Percentiles rank a stretch among this genome's conserved stretches.
Conservation (phyloP, 306 rosid genomes). For the Ammopiptanthus mongolicus region DNA sequence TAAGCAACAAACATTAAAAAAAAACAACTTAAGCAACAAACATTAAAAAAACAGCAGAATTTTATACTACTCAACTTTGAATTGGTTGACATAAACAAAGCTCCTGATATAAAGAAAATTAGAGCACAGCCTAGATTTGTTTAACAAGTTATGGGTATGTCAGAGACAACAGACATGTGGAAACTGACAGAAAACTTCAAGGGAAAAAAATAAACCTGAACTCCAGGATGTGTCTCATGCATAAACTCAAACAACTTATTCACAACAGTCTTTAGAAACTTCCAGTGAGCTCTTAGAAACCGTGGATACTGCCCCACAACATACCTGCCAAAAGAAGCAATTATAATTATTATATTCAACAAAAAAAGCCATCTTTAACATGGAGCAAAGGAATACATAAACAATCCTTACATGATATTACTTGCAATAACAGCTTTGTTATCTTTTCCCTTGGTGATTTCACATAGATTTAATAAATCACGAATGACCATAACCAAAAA, state of each 20-base stretch:
- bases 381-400: not conserved
- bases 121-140: not conserved
- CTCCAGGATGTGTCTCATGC: constrained; percentile 99
- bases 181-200: not conserved
- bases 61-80: not conserved
- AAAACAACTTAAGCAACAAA: not conserved
- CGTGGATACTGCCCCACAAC: constrained; percentile 98
- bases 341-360: not conserved
- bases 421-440: constrained; percentile 99
- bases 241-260: constrained; percentile 95
- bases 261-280: constrained; percentile 91
- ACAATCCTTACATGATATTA: constrained; percentile 75
- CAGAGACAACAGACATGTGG: not conserved
- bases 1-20: not conserved
- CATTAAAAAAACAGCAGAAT: not conserved
- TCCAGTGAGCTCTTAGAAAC: constrained; percentile 96
- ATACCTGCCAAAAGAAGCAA: constrained; percentile 57
- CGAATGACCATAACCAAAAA: constrained; percentile 99
- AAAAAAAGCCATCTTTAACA: not conserved
- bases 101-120: not conserved
- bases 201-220: constrained; percentile 57
- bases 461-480: constrained; percentile 87
- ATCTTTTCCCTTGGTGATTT: constrained; percentile 96
- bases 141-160: not conserved
- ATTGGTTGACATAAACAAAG: not conserved